phyloP scores from a whole-genome alignment of 345 rosid species.

The Eutrema yunnanense region DNA sequence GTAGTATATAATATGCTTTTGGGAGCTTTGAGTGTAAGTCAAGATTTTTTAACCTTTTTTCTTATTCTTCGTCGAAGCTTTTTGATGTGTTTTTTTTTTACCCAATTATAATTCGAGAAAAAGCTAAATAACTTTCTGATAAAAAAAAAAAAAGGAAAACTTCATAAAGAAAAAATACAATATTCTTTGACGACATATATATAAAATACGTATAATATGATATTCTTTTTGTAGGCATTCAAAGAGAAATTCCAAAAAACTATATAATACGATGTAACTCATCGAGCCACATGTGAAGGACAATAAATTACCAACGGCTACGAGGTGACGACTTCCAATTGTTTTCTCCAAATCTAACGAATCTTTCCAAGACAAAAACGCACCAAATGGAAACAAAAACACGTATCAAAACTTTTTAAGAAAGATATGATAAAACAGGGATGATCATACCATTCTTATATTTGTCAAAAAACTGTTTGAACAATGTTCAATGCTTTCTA shows the following conservation, averaged over 20 bases:
- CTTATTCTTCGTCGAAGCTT: slow-evolving; percentile 25
- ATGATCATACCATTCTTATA: slow-evolving; percentile 13
- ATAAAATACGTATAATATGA: not conserved
- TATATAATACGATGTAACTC: not conserved
- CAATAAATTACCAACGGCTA: not conserved
- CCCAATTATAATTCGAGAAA: slow-evolving; percentile 9
- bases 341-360: not conserved
- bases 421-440: slow-evolving; percentile 9
- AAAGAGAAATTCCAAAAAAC: not conserved
- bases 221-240: slow-evolving; percentile 1
- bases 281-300: slow-evolving; percentile 10
- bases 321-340: not conserved
- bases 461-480: slow-evolving; percentile 3
- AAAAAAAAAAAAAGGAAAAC: not conserved
- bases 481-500: not conserved
- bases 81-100: slow-evolving; percentile 11
- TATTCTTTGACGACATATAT: not conserved
- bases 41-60: slow-evolving; percentile 19
- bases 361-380: not conserved
- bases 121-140: slow-evolving; percentile 26
- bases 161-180: not conserved
- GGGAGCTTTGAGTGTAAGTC: slow-evolving; percentile 20
- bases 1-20: slow-evolving; percentile 9
- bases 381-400: not conserved
- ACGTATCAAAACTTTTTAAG: not conserved